These are phyloP conservation scores for Aspergillus clavatus DNA, from an alignment of 2,329 filamentous ascomycete species.

Conservation along the genomic window DNA sequence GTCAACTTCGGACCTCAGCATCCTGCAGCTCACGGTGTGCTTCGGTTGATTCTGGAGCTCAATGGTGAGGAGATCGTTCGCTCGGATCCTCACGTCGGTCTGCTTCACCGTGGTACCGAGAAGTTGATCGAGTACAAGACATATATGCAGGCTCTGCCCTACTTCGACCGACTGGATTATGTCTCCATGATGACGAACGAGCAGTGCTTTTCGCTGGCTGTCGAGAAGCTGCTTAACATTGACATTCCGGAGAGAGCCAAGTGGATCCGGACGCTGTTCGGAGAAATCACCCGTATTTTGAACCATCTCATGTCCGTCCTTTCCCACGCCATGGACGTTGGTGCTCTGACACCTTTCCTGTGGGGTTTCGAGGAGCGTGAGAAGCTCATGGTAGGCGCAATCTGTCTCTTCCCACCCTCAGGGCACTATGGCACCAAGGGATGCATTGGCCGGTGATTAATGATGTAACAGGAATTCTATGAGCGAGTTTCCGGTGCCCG, in stretches of 20 bases:
- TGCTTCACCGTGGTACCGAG: constrained; percentile 95
- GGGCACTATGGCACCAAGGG: neutral
- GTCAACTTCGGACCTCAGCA: constrained; percentile 99
- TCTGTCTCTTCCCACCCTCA: neutral
- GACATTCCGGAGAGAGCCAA: constrained; percentile 94
- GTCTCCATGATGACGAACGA: constrained; percentile 99
- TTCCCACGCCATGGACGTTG: constrained; percentile 98
- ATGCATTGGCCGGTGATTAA: constrained; percentile 15
- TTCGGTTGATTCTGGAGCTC: constrained; percentile 94
- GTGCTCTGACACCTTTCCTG: constrained; percentile 93
- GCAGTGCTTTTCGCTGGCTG: constrained; percentile 90
- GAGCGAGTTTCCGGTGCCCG: constrained; percentile 97
- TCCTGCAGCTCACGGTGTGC: constrained; percentile 94
- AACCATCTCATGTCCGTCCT: constrained; percentile 98
- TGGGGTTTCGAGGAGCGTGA: constrained; percentile 99
- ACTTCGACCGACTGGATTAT: constrained; percentile 98
- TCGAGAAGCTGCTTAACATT: constrained; percentile 96
- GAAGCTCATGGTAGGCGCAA: constrained; percentile 84
- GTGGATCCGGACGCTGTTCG: constrained; percentile 94
- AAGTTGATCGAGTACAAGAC: constrained; percentile 99
- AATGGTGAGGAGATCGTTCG: constrained; percentile 97
- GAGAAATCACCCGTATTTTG: constrained; percentile 84
- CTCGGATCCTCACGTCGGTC: constrained; percentile 91
- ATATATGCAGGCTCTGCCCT: constrained; percentile 94
- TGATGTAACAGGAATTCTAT: constrained; percentile 91